Evolutionary conservation across 2,329 filamentous ascomycete species (phyloP).

Genomic region (Didymella pinodella): DNA sequence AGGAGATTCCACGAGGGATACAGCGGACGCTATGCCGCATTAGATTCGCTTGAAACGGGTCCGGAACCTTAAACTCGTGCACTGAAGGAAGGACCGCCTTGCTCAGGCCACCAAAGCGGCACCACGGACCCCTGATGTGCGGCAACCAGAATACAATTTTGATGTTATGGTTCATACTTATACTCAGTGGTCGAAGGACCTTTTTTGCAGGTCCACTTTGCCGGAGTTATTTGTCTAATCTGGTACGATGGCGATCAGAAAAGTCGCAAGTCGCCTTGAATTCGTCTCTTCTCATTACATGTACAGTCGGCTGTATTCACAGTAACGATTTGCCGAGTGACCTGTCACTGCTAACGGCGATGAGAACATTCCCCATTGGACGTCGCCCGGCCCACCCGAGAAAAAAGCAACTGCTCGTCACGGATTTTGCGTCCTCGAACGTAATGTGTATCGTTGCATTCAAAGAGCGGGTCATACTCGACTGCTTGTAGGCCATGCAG

Average conservation of each 20-base stretch:
- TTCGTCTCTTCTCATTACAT: not conserved
- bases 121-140: not conserved
- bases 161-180: not conserved
- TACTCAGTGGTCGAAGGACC: not conserved
- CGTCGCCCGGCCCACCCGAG: not conserved
- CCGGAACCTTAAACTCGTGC: not conserved
- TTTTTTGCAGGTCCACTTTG: not conserved
- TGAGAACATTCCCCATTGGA: not conserved
- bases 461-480: not conserved
- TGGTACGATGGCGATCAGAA: not conserved
- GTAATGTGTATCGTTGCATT: not conserved
- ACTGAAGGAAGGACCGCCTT: not conserved
- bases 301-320: not conserved
- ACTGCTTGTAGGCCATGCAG: not conserved
- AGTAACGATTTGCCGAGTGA: not conserved
- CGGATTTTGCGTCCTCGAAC: slow-evolving; percentile 1
- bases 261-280: not conserved
- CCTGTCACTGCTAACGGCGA: not conserved
- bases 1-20: slow-evolving; percentile 8
- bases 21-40: slow-evolving; percentile 6
- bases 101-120: not conserved
- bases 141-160: not conserved
- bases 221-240: not conserved
- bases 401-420: slow-evolving; percentile 12
- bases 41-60: slow-evolving; percentile 10